Percentiles rank a stretch among this genome's conserved stretches.
Evolutionary conservation across 192 early-diverging fungal genomes (phyloP).

Genomic region (Gaertneriomyces semiglobifer): DNA sequence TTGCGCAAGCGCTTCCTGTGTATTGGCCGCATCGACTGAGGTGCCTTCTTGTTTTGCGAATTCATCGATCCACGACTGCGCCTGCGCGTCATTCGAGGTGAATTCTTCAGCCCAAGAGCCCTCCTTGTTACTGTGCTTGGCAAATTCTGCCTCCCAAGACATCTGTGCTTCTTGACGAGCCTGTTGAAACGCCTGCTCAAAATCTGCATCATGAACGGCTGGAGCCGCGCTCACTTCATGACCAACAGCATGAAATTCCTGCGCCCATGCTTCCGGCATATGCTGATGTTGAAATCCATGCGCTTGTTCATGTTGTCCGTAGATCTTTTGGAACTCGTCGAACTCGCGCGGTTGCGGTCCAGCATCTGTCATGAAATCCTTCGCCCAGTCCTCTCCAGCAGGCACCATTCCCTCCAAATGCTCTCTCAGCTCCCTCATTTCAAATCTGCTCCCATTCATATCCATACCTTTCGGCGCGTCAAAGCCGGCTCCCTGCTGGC

Average conservation of each 20-base stretch:
- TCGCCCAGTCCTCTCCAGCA: not conserved
- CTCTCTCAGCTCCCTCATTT: not conserved
- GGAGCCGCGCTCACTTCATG: constrained; percentile 1
- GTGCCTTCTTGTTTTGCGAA: constrained; percentile 46
- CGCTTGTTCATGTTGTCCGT: not conserved
- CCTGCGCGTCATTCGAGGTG: constrained; percentile 21
- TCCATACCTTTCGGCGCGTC: not conserved
- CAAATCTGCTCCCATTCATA: not conserved
- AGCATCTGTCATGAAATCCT: constrained; percentile 2
- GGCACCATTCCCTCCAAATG: not conserved
- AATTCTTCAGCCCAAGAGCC: constrained; percentile 55
- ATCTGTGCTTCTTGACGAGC: constrained; percentile 8
- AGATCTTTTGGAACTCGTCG: not conserved
- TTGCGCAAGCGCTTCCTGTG: constrained; percentile 68
- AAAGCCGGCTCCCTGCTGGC: not conserved
- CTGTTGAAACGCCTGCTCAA: constrained; percentile 41
- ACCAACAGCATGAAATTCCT: constrained; percentile 3
- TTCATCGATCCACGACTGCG: constrained; percentile 42
- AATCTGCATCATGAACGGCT: constrained; percentile 15
- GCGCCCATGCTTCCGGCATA: not conserved
- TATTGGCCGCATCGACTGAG: constrained; percentile 29
- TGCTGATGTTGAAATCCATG: not conserved
- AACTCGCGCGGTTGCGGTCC: not conserved
- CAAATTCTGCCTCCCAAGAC: constrained; percentile 62
- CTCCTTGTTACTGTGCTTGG: constrained; percentile 39